Conservation (phyloP, 2,329 filamentous ascomycete species). For the Grosmannia penicillata region DNA sequence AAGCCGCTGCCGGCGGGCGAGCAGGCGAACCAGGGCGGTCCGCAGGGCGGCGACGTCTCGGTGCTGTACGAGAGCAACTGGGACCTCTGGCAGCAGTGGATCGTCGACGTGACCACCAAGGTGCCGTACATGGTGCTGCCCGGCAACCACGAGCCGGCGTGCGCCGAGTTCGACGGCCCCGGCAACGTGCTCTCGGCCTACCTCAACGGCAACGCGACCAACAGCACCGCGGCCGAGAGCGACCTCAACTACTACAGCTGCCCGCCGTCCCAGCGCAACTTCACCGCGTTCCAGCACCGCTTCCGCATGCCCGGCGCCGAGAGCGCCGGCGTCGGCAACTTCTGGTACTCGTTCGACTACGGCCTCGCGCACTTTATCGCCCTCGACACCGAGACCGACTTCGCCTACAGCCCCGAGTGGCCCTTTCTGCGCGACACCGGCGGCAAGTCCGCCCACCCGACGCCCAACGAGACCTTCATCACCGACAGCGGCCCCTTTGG, state of each 20-base stretch:
- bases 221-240: slow-evolving; percentile 22
- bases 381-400: slow-evolving; percentile 32
- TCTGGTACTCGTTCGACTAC: slow-evolving; percentile 39
- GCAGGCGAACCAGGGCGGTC: slow-evolving; percentile 27
- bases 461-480: slow-evolving; percentile 24
- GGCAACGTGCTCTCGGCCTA: slow-evolving; percentile 29
- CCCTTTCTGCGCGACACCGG: slow-evolving; percentile 26
- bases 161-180: slow-evolving; percentile 31
- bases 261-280: slow-evolving; percentile 33
- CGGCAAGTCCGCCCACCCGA: slow-evolving; percentile 24
- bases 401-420: slow-evolving; percentile 28
- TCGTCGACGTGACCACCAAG: slow-evolving; percentile 24
- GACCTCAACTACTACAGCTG: slow-evolving; percentile 35
- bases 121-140: slow-evolving; percentile 34
- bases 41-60: slow-evolving; percentile 31
- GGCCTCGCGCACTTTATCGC: slow-evolving; percentile 35
- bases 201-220: slow-evolving; percentile 25
- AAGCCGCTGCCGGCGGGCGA: slow-evolving; percentile 29
- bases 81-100: slow-evolving; percentile 37
- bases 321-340: slow-evolving; percentile 30
- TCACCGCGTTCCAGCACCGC: slow-evolving; percentile 33
- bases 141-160: slow-evolving; percentile 34
- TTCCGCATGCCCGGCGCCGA: slow-evolving; percentile 35
- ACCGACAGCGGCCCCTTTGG: slow-evolving; percentile 36
- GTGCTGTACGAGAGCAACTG: slow-evolving; percentile 34